These are phyloP conservation scores for Chaetomium olivaceum DNA, from an alignment of 2,329 filamentous ascomycete genomes.

Conservation along the genomic window DNA sequence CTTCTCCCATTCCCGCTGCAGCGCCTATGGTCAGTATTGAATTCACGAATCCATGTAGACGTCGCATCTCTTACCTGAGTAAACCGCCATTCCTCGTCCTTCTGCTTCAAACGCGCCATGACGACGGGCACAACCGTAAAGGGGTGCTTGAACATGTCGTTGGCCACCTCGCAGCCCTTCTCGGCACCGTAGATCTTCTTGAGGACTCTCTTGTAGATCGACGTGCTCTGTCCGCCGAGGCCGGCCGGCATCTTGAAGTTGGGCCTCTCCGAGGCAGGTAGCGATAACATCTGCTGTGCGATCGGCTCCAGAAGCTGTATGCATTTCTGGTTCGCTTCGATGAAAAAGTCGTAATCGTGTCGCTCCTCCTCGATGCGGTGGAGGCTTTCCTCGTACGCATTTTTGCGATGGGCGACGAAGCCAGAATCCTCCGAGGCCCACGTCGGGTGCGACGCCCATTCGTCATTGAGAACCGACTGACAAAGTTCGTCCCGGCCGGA, in stretches of 20 bases:
- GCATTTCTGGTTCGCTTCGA: slow-evolving; percentile 90
- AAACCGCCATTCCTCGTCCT: slow-evolving; percentile 96
- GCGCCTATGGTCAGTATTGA: slow-evolving; percentile 5
- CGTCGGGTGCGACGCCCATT: slow-evolving; percentile 97
- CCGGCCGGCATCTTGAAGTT: slow-evolving; percentile 78
- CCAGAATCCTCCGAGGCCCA: slow-evolving; percentile 98
- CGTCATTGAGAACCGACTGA: slow-evolving; percentile 88
- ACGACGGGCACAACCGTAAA: slow-evolving; percentile 87
- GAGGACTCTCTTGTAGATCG: slow-evolving; percentile 94
- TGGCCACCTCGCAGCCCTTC: slow-evolving; percentile 79
- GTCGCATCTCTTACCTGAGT: slow-evolving; percentile 51
- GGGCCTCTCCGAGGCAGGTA: slow-evolving; percentile 70
- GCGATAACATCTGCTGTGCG: slow-evolving; percentile 82
- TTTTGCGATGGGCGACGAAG: slow-evolving; percentile 97
- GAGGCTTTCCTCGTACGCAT: slow-evolving; percentile 88
- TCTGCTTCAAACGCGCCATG: slow-evolving; percentile 86
- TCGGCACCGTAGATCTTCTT: slow-evolving; percentile 95
- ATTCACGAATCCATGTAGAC: background rate
- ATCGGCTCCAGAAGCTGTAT: slow-evolving; percentile 96
- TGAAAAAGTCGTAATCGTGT: slow-evolving; percentile 98
- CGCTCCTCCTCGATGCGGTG: slow-evolving; percentile 97
- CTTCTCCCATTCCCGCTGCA: slow-evolving; percentile 92
- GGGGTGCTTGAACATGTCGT: slow-evolving; percentile 80
- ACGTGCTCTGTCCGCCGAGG: slow-evolving; percentile 88
- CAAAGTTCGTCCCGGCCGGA: slow-evolving; percentile 95